Evolutionary conservation across 495 filamentous ascomycete genomes (phyloP), one percentile per base, ranked within the genome.

Genomic region (Tuber umbilicatum): DNA sequence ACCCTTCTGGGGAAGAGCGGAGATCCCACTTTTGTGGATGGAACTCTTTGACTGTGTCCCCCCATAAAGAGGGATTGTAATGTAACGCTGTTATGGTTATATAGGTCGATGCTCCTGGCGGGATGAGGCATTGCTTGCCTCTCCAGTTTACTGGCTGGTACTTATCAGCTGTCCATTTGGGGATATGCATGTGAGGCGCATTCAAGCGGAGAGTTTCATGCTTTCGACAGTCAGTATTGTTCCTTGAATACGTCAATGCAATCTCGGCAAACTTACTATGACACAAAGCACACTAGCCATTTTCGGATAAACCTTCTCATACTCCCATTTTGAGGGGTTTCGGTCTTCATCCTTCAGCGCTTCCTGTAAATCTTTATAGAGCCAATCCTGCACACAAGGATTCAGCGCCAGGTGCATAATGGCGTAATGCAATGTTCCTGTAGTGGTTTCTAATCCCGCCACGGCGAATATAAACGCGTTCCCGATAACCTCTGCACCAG

Each of bases 361-460:
- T 71, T 83, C 80, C 38, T 82, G 75, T 70, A 90, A 80, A 70
- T 88, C 85, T 17, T 83, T 79, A 42, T 86, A 73, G 21, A 89
- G 81, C 73, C 74, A 83, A 27, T 77, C 82, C 75, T 88, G 87
- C 0, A 83, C 77, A 41, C 85, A 82, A 21, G 80, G 85, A 40
- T 85, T 69, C 0, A 84, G 55, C 23, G 85, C 86, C 23, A 88
- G 73, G 9, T 85, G 80, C 3, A 86, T 40, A 5, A 89, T 68
- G 7, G 79, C 79, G 72, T 82, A 87, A 19, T 83, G 76, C n/a
- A 88, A 67, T 0, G 84, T 83, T 27, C 83, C 85, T 5, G 87
- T 84, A 17, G 86, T 85, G 0, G 87, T 87, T 50, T 88, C 87
- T 42, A 87, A 84, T 23, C 87, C 87, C 4, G 87, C 87, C 37